phyloP scores from a whole-genome alignment of 805 yeast genomes.

The Yamadazyma sp. region DNA sequence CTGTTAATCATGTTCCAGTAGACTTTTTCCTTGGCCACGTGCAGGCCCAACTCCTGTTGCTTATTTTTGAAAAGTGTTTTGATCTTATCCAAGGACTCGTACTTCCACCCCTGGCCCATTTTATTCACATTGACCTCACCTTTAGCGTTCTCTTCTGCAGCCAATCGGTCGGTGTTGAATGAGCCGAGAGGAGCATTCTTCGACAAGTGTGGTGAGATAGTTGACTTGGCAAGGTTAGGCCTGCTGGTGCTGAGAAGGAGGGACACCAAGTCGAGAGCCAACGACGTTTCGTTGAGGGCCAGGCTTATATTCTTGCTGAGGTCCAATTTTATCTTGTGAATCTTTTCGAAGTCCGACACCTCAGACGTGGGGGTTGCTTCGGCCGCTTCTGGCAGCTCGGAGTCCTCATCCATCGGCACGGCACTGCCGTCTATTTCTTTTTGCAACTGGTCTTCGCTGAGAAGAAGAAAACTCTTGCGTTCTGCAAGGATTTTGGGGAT shows the following conservation, averaged over 20 bases:
- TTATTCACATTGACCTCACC: constrained; percentile 33
- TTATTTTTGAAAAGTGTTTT: constrained; percentile 52
- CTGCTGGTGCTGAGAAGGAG: constrained; percentile 74
- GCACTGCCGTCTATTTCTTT: constrained; percentile 31
- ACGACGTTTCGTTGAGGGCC: constrained; percentile 86
- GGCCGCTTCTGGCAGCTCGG: background rate
- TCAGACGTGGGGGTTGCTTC: constrained; percentile 2
- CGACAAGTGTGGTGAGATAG: constrained; percentile 82
- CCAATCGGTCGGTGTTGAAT: constrained; percentile 50
- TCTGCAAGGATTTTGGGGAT: constrained; percentile 61
- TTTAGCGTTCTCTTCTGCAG: constrained; percentile 18
- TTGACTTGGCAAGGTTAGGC: constrained; percentile 82
- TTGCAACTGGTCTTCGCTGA: constrained; percentile 55
- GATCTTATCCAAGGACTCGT: constrained; percentile 62
- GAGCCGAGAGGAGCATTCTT: constrained; percentile 77
- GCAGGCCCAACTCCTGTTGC: constrained; percentile 49
- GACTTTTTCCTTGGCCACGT: constrained; percentile 57
- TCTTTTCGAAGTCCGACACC: constrained; percentile 28
- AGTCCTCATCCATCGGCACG: constrained; percentile 10
- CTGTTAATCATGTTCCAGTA: constrained; percentile 64
- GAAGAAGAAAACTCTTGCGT: constrained; percentile 55
- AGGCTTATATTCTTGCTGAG: constrained; percentile 52
- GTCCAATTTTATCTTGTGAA: constrained; percentile 51
- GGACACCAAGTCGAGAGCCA: constrained; percentile 85
- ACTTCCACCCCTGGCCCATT: constrained; percentile 81